Evolutionary conservation across 352 stramenopile genomes (phyloP).

Genomic region (Phytophthora europaea): DNA sequence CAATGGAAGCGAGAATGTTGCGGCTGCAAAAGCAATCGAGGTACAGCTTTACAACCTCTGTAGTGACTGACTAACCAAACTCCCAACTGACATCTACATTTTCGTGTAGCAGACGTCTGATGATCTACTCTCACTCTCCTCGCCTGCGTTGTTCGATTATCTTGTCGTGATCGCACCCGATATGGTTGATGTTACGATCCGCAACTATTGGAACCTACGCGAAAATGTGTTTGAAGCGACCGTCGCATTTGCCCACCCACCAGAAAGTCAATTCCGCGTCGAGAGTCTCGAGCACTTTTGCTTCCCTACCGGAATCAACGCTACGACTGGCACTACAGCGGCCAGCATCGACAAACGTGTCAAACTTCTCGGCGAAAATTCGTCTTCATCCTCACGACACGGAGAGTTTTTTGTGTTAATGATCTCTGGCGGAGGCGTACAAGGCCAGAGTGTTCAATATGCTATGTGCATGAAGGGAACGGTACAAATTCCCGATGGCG

Average conservation of each 20-base stretch:
- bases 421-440: conserved; percentile 56
- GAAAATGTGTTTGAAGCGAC: conserved; percentile 65
- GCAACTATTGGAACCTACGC: conserved; percentile 53
- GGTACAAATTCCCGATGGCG: conserved; percentile 28
- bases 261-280: conserved; percentile 70
- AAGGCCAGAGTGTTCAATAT: conserved; percentile 67
- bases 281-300: conserved; percentile 84
- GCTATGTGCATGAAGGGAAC: conserved; percentile 62
- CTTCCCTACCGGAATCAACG: conserved; percentile 58
- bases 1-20: neutral
- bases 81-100: neutral
- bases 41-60: conserved; percentile 5
- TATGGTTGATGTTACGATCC: conserved; percentile 53
- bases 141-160: conserved; percentile 52
- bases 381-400: neutral
- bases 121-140: neutral
- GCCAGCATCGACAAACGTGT: neutral
- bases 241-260: conserved; percentile 71
- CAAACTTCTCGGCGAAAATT: neutral
- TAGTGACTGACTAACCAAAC: neutral
- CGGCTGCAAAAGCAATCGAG: conserved; percentile 12
- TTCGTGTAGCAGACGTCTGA: conserved; percentile 7
- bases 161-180: conserved; percentile 58
- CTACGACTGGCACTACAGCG: neutral
- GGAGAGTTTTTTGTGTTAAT: conserved; percentile 62